phyloP scores from a whole-genome alignment of 2,329 filamentous ascomycete species.

The Domatiomyces catenatus region DNA sequence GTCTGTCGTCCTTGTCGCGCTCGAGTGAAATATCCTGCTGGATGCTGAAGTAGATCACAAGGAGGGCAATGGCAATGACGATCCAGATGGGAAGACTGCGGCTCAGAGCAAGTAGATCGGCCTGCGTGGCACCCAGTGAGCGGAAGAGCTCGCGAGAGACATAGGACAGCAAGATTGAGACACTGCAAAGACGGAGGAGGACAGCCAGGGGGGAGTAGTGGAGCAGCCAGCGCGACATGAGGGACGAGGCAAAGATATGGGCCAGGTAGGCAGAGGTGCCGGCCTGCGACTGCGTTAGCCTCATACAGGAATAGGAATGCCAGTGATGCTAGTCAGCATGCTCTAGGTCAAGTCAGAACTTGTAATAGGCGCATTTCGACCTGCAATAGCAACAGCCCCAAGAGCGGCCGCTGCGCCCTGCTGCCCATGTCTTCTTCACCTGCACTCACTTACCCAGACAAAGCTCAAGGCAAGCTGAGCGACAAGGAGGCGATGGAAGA shows the following conservation, averaged over 20 bases:
- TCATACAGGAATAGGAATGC: not conserved
- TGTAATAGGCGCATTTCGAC: not conserved
- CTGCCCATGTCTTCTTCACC: not conserved
- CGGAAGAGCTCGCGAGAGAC: constrained; percentile 13
- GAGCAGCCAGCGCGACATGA: constrained; percentile 43
- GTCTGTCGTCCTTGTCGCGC: constrained; percentile 11
- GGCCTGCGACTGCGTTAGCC: constrained; percentile 5
- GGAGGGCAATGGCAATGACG: constrained; percentile 10
- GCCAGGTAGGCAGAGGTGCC: constrained; percentile 15
- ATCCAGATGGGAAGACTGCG: constrained; percentile 15
- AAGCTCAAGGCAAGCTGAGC: constrained; percentile 14
- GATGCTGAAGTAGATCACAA: constrained; percentile 14
- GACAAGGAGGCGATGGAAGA: constrained; percentile 5
- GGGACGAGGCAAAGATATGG: constrained; percentile 16
- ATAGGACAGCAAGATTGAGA: constrained; percentile 16
- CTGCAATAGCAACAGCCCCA: not conserved
- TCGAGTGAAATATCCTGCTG: constrained; percentile 16
- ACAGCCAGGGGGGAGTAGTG: constrained; percentile 68
- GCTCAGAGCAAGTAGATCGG: constrained; percentile 11
- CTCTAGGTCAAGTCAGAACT: not conserved
- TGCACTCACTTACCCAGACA: constrained; percentile 15
- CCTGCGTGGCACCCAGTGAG: constrained; percentile 10
- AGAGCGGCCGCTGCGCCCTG: too few relatives aligned
- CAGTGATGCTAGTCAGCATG: not conserved
- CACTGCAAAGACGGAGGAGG: constrained; percentile 49